A percentile compares a stretch with the other conserved stretches of the same genome.
Evolutionary conservation across 495 filamentous ascomycete genomes (phyloP).

Genomic region (Cercophora sp.): DNA sequence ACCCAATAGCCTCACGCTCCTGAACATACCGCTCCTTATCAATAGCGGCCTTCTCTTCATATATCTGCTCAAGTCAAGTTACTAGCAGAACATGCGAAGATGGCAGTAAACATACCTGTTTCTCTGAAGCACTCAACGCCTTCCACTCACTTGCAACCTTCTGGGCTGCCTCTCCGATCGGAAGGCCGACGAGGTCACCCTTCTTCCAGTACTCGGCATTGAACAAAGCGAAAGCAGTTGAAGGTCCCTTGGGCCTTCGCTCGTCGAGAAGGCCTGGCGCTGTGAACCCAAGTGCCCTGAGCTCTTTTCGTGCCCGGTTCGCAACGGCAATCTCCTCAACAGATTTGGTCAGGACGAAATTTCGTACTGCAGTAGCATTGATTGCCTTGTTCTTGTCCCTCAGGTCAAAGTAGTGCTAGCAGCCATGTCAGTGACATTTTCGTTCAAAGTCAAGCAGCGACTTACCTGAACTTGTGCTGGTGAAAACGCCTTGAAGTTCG

Average conservation of each 20-base stretch:
- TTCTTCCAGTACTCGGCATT: conserved; percentile 39
- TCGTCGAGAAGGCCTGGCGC: conserved; percentile 36
- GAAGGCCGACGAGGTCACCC: conserved; percentile 45
- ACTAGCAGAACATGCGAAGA: no score
- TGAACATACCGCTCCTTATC: no score
- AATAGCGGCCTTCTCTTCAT: no score
- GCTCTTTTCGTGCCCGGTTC: conserved; percentile 54
- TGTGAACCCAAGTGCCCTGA: neutral
- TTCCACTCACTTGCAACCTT: conserved; percentile 53
- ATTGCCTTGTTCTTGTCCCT: conserved; percentile 43
- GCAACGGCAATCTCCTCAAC: conserved; percentile 55
- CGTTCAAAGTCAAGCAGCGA: no score
- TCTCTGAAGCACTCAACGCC: conserved; percentile 47
- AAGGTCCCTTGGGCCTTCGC: conserved; percentile 51
- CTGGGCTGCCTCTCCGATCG: conserved; percentile 23
- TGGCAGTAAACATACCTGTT: conserved; percentile 38
- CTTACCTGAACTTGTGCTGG: no score
- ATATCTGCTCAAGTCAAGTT: no score
- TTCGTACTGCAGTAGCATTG: conserved; percentile 42
- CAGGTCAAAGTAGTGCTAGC: no score
- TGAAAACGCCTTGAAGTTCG: no score
- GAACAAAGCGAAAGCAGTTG: conserved; percentile 43
- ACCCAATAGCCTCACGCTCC: no score
- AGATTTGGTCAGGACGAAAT: conserved; percentile 59
- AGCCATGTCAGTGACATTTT: no score